Evolutionary conservation across 768 basidiomycete species (phyloP).

Genomic region (Tricholoma bakamatsutake): DNA sequence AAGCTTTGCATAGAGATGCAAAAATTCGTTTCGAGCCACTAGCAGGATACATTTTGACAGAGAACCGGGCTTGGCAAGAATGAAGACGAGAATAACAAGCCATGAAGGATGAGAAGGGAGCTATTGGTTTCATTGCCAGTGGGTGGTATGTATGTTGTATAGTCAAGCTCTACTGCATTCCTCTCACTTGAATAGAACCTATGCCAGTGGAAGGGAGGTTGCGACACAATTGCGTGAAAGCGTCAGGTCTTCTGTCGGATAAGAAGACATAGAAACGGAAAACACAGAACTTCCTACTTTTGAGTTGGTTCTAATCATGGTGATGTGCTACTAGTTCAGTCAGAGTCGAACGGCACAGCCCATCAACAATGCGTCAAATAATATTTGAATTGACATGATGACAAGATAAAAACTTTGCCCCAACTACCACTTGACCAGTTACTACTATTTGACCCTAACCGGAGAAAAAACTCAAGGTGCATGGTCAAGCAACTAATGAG

Average conservation of each 20-base stretch:
- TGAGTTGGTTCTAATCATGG: too few relatives aligned
- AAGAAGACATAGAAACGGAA: neutral
- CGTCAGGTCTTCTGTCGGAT: neutral
- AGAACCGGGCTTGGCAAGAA: neutral
- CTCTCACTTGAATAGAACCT: slow-evolving; percentile 3
- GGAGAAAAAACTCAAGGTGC: too few relatives aligned
- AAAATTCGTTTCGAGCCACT: slow-evolving; percentile 87
- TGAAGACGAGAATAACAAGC: slow-evolving; percentile 45
- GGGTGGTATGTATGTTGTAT: slow-evolving; percentile 11
- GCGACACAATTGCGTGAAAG: neutral
- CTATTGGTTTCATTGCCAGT: slow-evolving; percentile 24
- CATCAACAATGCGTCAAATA: too few relatives aligned
- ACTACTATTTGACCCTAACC: too few relatives aligned
- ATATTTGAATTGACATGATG: too few relatives aligned
- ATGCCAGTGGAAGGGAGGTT: neutral
- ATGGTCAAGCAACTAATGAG: too few relatives aligned
- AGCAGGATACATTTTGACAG: neutral
- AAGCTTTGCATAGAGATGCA: slow-evolving; percentile 68
- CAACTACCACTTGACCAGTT: too few relatives aligned
- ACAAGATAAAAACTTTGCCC: too few relatives aligned
- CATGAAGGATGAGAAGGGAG: slow-evolving; percentile 52
- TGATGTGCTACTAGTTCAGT: too few relatives aligned
- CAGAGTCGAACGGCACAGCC: too few relatives aligned
- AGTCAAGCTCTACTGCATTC: slow-evolving; percentile 14
- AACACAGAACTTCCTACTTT: neutral